Conservation (phyloP, 2,329 filamentous ascomycete species). For the Diaporthe vaccinii region DNA sequence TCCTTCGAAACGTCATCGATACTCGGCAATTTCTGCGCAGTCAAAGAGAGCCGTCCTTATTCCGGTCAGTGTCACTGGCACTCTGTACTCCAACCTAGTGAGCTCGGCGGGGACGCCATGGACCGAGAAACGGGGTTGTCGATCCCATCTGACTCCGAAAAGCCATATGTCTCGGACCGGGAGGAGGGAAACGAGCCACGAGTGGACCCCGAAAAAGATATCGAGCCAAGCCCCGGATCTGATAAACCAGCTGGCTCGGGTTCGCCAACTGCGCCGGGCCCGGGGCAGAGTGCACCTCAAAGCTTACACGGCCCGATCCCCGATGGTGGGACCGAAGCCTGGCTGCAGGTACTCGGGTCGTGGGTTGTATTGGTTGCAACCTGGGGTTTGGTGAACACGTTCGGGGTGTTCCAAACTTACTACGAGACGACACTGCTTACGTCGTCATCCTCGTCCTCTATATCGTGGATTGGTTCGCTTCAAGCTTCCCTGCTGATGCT, state of each 20-base stretch:
- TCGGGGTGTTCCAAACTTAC: constrained; percentile 61
- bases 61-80: background rate
- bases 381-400: constrained; percentile 59
- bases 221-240: background rate
- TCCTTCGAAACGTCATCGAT: background rate
- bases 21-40: background rate
- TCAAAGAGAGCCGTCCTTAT: background rate
- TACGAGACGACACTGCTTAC: constrained; percentile 54
- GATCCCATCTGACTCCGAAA: constrained; percentile 35
- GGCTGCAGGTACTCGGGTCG: constrained; percentile 57
- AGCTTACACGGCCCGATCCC: constrained; percentile 40
- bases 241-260: background rate
- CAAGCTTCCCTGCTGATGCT: constrained; percentile 58
- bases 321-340: constrained; percentile 49
- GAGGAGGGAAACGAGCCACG: constrained; percentile 1
- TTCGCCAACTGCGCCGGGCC: constrained; percentile 2
- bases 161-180: constrained; percentile 25
- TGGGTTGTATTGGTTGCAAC: constrained; percentile 53
- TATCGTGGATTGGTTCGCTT: constrained; percentile 61
- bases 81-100: background rate
- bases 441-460: constrained; percentile 52
- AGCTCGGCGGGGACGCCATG: constrained; percentile 1
- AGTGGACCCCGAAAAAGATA: background rate
- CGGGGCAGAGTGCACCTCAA: constrained; percentile 6
- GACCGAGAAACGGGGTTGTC: background rate